phyloP scores from a whole-genome alignment of 2,329 filamentous ascomycete genomes.

The Fusarium sp. region DNA sequence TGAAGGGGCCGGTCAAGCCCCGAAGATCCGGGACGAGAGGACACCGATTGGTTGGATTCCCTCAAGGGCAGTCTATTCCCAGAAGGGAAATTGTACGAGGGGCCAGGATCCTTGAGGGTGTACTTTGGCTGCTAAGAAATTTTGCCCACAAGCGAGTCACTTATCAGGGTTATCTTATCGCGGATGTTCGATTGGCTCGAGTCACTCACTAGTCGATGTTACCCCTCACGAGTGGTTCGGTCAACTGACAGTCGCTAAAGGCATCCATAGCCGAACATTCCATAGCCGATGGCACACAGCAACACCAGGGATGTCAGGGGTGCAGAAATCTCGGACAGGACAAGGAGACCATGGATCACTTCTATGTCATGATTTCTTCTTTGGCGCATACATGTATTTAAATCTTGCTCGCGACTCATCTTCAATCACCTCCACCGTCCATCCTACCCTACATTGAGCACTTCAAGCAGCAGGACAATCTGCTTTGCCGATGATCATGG shows the following conservation, averaged over 20 bases:
- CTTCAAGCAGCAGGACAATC: neutral
- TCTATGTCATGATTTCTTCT: neutral
- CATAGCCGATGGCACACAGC: neutral
- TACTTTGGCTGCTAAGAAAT: neutral
- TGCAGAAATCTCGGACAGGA: neutral
- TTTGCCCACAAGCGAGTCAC: neutral
- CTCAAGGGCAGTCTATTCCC: neutral
- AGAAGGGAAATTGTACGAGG: neutral
- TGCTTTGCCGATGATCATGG: neutral
- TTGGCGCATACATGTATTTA: neutral
- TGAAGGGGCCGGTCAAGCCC: neutral
- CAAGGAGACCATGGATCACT: neutral
- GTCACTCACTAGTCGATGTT: neutral
- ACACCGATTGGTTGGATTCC: neutral
- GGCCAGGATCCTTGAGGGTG: neutral
- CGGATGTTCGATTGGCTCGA: accelerated
- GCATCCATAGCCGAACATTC: neutral
- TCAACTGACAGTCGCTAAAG: neutral
- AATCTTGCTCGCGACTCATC: neutral
- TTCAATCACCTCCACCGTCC: neutral
- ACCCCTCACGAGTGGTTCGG: neutral
- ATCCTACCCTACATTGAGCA: neutral
- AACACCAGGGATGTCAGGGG: neutral
- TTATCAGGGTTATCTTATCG: neutral
- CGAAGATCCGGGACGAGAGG: neutral